Base-by-base conservation (phyloP, 768 basidiomycete genomes). In the Suillus spraguei region DNA sequence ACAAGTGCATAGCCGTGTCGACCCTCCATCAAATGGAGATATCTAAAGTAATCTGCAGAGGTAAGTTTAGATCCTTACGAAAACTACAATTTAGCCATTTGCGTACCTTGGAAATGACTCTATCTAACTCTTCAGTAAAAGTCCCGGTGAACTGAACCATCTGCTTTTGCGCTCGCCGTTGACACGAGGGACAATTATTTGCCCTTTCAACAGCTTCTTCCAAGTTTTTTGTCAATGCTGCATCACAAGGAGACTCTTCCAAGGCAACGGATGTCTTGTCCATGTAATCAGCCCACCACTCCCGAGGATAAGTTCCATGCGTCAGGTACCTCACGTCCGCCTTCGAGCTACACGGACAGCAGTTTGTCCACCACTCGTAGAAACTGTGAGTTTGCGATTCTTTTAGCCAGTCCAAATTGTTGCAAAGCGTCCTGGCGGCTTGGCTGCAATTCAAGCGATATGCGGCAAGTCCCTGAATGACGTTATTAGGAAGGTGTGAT, bases 221-320 rank as follows among this genome's bases (percentile, higher is more conserved):
- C 33, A 66, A 58, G 17, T 62, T 63, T 62, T 65, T 59, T 32
- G 62, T 52, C 20, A 72, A 70, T 14, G 64, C 68, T 28, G 56
- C 24, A 32, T 64, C 59, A 49, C 74, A 73, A 14, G 74, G 72
- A 7, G 67, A 72, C 49, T 70, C 67, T 54, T 66, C 62, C 22
- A 76, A 39, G 47, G 53, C 59, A 11, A 41, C 60, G 35, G 68
- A 38, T 11, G 70, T 71, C 60, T 69, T 67, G 1, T 74, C 72
- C 73, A 74, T 71, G 60, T 74, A 74, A 50, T 71, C 73, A 7
- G 59, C 72, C 74, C 68, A 76, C 75, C 74, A 74, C 41, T 64
- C 67, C 60, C 73, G 65, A n/a, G 73, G 69, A 41, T 74, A 73
- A 8, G 65, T 49, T 9, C 69, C 65, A 42, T 74, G 66, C 56